phyloP scores from a whole-genome alignment of 2,329 filamentous ascomycete genomes.

The Rhynchosporium secalis region DNA sequence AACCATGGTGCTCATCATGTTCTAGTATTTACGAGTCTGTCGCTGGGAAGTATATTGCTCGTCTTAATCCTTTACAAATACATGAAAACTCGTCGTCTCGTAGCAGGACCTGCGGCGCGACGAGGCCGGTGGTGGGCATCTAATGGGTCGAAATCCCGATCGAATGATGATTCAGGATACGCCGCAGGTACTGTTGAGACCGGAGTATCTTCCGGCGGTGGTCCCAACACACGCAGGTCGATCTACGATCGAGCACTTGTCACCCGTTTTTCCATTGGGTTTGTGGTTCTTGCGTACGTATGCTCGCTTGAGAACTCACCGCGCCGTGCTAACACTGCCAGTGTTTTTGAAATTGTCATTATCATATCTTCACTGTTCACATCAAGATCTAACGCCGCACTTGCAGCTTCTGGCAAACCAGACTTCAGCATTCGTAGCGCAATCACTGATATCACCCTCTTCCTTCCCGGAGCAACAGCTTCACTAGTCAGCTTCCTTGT shows the following conservation, averaged over 20 bases:
- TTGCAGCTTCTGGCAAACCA: slow-evolving; percentile 36
- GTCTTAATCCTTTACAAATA: slow-evolving; percentile 46
- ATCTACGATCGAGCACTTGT: slow-evolving; percentile 50
- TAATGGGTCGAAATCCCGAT: slow-evolving; percentile 24
- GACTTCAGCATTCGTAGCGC: slow-evolving; percentile 41
- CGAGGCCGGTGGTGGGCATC: slow-evolving; percentile 36
- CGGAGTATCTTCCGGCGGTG: slow-evolving; percentile 13
- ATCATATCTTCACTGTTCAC: slow-evolving; percentile 44
- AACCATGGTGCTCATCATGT: slow-evolving; percentile 5
- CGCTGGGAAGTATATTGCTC: slow-evolving; percentile 42
- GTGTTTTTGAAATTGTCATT: slow-evolving; percentile 43
- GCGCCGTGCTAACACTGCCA: slow-evolving; percentile 19
- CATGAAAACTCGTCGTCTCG: slow-evolving; percentile 42
- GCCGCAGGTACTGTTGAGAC: slow-evolving; percentile 18
- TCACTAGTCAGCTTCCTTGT: slow-evolving; percentile 43
- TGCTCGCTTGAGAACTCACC: neutral
- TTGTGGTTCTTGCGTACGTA: slow-evolving; percentile 42
- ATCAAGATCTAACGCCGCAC: slow-evolving; percentile 37
- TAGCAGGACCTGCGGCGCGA: slow-evolving; percentile 36
- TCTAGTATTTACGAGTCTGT: slow-evolving; percentile 46
- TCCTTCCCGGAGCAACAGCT: slow-evolving; percentile 44
- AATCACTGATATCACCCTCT: slow-evolving; percentile 40
- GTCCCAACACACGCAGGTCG: slow-evolving; percentile 29
- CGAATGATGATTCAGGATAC: neutral
- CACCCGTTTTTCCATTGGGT: slow-evolving; percentile 48